Evolutionary conservation across 2,329 filamentous ascomycete species (phyloP).

Genomic region (Trichoderma citrinoviride): DNA sequence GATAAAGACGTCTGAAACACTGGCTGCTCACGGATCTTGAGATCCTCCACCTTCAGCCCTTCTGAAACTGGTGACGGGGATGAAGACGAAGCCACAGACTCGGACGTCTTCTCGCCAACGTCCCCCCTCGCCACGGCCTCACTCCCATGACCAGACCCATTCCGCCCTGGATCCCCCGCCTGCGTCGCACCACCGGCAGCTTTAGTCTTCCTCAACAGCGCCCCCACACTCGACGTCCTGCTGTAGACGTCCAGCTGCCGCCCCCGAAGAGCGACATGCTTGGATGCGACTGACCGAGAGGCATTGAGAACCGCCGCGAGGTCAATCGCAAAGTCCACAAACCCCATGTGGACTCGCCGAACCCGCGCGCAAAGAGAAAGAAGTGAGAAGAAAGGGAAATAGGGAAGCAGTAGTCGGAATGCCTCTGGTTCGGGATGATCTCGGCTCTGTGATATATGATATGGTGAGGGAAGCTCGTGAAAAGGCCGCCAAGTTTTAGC

Average conservation of each 20-base stretch:
- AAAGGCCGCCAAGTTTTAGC: constrained; percentile 7
- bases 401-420: constrained; percentile 21
- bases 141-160: not conserved
- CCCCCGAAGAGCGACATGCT: constrained; percentile 57
- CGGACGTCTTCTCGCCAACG: not conserved
- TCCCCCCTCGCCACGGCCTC: not conserved
- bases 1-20: not conserved
- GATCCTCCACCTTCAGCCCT: not conserved
- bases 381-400: not conserved
- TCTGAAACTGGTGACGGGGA: not conserved
- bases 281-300: constrained; percentile 64
- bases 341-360: constrained; percentile 47
- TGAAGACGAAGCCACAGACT: not conserved
- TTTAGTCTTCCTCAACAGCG: constrained; percentile 34
- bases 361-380: constrained; percentile 22
- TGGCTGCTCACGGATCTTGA: not conserved
- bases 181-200: constrained; percentile 4
- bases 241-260: constrained; percentile 53
- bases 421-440: not conserved
- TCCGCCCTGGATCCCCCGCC: not conserved
- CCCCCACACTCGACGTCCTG: constrained; percentile 44
- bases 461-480: not conserved
- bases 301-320: constrained; percentile 67
- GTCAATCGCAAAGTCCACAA: constrained; percentile 66
- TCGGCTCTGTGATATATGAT: not conserved